A percentile compares a stretch with the other conserved stretches of the same genome.
phyloP scores from a whole-genome alignment of 169 alveolate genomes.

The Plasmodium berghei region DNA sequence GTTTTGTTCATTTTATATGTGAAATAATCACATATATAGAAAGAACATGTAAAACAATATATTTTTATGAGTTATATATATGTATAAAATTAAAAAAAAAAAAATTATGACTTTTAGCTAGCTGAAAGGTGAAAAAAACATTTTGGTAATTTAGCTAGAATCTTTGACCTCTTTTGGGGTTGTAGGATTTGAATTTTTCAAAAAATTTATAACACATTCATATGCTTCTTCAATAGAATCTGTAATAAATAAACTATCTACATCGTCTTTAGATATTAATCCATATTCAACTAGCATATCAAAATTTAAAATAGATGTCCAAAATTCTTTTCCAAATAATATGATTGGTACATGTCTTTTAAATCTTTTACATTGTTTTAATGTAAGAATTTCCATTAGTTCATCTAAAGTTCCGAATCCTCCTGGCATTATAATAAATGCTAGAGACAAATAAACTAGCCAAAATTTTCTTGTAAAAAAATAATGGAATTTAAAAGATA shows the following conservation, averaged over 20 bases:
- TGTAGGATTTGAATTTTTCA: constrained; percentile 19
- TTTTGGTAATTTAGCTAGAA: not conserved
- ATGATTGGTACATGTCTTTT: constrained; percentile 82
- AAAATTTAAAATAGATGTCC: constrained; percentile 73
- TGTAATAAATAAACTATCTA: constrained; percentile 40
- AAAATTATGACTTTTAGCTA: not conserved
- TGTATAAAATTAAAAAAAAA: not conserved
- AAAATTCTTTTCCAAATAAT: constrained; percentile 79
- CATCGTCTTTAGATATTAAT: constrained; percentile 36
- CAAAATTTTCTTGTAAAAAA: constrained; percentile 86
- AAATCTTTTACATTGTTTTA: constrained; percentile 80
- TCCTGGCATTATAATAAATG: constrained; percentile 79
- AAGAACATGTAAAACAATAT: not conserved
- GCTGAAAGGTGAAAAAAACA: not conserved
- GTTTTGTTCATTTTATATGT: no score
- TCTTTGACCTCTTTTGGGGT: not conserved
- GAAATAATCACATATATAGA: no score
- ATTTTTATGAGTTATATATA: not conserved
- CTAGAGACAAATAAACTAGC: constrained; percentile 80
- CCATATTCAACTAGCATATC: constrained; percentile 71
- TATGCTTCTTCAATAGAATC: constrained; percentile 66
- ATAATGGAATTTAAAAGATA: constrained; percentile 85
- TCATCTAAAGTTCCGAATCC: constrained; percentile 86
- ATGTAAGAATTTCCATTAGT: constrained; percentile 81
- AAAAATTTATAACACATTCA: constrained; percentile 29